Conservation (phyloP, 2,329 filamentous ascomycete genomes). For the Apiospora arundinis region DNA sequence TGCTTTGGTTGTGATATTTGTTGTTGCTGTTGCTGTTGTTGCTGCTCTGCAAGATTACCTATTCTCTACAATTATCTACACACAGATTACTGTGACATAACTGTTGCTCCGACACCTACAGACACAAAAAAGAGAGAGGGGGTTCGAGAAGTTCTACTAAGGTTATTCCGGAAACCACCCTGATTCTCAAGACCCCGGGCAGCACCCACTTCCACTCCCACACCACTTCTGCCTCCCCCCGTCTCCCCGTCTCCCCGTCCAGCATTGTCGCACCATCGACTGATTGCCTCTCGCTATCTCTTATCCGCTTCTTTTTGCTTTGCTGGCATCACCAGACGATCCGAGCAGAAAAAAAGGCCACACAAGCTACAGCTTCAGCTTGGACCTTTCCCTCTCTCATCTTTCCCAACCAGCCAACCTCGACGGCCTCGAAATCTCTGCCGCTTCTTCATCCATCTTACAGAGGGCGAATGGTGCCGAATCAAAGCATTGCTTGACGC, state of each 20-base stretch:
- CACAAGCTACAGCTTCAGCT: neutral
- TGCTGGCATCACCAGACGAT: constrained; percentile 11
- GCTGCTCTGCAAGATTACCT: neutral
- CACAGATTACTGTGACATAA: neutral
- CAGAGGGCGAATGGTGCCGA: neutral
- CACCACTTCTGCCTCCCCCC: neutral
- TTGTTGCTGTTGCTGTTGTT: neutral
- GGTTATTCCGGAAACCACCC: neutral
- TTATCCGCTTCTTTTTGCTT: constrained; percentile 18
- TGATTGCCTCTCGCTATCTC: constrained; percentile 12
- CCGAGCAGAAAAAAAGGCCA: neutral
- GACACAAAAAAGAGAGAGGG: neutral
- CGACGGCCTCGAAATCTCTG: constrained; percentile 11
- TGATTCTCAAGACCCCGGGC: neutral
- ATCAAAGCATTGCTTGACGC: neutral
- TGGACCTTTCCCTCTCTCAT: neutral
- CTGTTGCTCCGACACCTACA: neutral
- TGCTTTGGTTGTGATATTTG: neutral
- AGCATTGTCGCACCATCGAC: constrained; percentile 19
- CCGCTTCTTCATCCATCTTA: neutral
- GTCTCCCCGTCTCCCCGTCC: neutral
- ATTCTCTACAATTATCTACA: neutral
- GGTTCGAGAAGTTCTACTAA: neutral
- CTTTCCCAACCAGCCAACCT: constrained; percentile 1
- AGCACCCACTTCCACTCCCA: constrained; percentile 5